Percentiles rank a stretch among this genome's conserved stretches.
Conservation (phyloP, 2,329 filamentous ascomycete species). For the Talaromyces sp. region DNA sequence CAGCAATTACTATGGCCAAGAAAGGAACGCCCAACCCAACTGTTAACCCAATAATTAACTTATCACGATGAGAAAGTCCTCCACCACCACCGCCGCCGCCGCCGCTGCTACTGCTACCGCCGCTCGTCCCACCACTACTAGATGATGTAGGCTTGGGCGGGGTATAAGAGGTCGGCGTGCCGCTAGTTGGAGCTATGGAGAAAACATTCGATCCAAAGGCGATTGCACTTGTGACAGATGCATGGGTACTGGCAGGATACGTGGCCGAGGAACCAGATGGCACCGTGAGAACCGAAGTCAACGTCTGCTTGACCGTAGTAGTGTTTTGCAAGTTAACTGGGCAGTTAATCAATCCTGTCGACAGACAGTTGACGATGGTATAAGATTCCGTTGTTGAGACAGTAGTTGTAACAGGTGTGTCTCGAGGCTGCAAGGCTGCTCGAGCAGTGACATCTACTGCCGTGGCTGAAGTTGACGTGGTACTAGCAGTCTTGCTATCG, state of each 20-base stretch:
- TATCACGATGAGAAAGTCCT: slow-evolving; percentile 24
- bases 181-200: slow-evolving; percentile 36
- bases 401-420: slow-evolving; percentile 27
- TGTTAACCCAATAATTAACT: slow-evolving; percentile 46
- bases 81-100: slow-evolving; percentile 27
- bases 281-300: slow-evolving; percentile 40
- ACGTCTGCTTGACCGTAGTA: slow-evolving; percentile 21
- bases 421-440: slow-evolving; percentile 14
- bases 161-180: slow-evolving; percentile 43
- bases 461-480: slow-evolving; percentile 11
- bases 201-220: slow-evolving; percentile 42
- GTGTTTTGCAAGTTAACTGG: slow-evolving; percentile 49
- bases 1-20: slow-evolving; percentile 5
- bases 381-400: slow-evolving; percentile 39
- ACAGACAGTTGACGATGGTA: slow-evolving; percentile 43
- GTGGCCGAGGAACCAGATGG: slow-evolving; percentile 32
- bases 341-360: slow-evolving; percentile 44
- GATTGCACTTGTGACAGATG: slow-evolving; percentile 28
- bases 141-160: slow-evolving; percentile 24
- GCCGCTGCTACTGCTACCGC: neutral
- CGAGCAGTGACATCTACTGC: slow-evolving; percentile 16
- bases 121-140: slow-evolving; percentile 7
- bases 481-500: slow-evolving; percentile 20
- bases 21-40: slow-evolving; percentile 33
- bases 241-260: slow-evolving; percentile 33